Evolutionary conservation across 2,329 filamentous ascomycete genomes (phyloP).

Genomic region (Fusarium robinianum): DNA sequence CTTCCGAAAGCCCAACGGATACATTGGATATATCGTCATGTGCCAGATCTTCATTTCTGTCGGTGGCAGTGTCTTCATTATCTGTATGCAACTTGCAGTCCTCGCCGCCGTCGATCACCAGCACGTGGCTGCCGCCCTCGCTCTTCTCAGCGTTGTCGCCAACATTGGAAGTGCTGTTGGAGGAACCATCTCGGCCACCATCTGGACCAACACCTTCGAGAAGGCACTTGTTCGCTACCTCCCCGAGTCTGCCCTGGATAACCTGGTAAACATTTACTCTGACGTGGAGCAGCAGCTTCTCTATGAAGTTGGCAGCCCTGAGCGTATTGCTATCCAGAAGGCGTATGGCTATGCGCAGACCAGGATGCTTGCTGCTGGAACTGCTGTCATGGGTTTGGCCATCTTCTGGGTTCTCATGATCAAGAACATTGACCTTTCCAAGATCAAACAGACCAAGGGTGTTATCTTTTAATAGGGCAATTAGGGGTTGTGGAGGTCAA

Average conservation of each 20-base stretch:
- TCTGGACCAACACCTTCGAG: slow-evolving; percentile 40
- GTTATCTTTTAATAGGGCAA: slow-evolving; percentile 49
- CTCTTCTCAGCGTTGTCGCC: slow-evolving; percentile 35
- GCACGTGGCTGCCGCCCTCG: slow-evolving; percentile 39
- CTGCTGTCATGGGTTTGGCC: slow-evolving; percentile 39
- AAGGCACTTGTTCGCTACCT: slow-evolving; percentile 56
- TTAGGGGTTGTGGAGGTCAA: not conserved
- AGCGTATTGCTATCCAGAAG: slow-evolving; percentile 58
- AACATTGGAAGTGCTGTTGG: slow-evolving; percentile 39
- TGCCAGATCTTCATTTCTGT: slow-evolving; percentile 57
- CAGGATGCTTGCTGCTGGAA: slow-evolving; percentile 50
- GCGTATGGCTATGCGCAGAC: slow-evolving; percentile 60
- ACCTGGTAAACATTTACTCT: slow-evolving; percentile 56
- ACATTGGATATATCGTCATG: slow-evolving; percentile 52
- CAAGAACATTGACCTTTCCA: slow-evolving; percentile 54
- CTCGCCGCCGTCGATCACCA: slow-evolving; percentile 41
- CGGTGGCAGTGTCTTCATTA: slow-evolving; percentile 56
- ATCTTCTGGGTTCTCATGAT: slow-evolving; percentile 51
- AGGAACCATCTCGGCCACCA: slow-evolving; percentile 37
- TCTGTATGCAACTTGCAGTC: slow-evolving; percentile 35
- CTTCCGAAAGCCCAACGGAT: slow-evolving; percentile 41
- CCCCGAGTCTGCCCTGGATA: slow-evolving; percentile 45
- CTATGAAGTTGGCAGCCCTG: slow-evolving; percentile 51
- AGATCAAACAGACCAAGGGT: slow-evolving; percentile 56
- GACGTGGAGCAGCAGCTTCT: slow-evolving; percentile 56